Conservation (phyloP, 208 protist species). For the Acanthamoeba triangularis region DNA sequence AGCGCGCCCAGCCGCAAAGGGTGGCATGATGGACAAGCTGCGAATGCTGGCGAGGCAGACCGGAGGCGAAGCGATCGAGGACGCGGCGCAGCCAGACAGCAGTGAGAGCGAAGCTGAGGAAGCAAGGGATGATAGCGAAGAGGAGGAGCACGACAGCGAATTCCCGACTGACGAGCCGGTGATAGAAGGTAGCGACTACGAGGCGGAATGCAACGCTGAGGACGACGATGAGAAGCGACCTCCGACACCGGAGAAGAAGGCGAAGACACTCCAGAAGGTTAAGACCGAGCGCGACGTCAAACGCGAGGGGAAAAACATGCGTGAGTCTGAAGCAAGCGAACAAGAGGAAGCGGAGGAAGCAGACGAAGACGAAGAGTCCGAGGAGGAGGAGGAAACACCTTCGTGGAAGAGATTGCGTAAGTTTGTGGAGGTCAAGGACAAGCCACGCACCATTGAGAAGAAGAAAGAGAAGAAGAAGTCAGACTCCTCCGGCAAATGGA, state of each 20-base stretch:
- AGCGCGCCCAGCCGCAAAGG: neutral
- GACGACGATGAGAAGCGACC: neutral
- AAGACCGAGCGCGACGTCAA: neutral
- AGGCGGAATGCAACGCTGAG: neutral
- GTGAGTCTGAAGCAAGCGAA: neutral
- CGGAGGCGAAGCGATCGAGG: neutral
- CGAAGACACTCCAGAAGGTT: neutral
- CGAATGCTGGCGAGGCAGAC: neutral
- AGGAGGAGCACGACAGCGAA: neutral
- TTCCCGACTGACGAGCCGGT: neutral
- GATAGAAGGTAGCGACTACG: neutral
- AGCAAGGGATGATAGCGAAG: neutral
- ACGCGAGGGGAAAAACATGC: neutral
- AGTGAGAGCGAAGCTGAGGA: neutral
- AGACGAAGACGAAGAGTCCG: neutral
- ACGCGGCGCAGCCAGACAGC: neutral
- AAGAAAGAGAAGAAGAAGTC: neutral
- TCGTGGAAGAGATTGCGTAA: neutral
- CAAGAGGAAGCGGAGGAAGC: neutral
- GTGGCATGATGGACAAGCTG: slow-evolving; percentile 38
- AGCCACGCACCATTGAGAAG: neutral
- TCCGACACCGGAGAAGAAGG: neutral
- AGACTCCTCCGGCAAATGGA: neutral
- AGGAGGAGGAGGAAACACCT: neutral
- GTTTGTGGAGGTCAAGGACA: neutral